Evolutionary conservation across 768 basidiomycete genomes (phyloP).

Genomic region (Coprinopsis sp.): DNA sequence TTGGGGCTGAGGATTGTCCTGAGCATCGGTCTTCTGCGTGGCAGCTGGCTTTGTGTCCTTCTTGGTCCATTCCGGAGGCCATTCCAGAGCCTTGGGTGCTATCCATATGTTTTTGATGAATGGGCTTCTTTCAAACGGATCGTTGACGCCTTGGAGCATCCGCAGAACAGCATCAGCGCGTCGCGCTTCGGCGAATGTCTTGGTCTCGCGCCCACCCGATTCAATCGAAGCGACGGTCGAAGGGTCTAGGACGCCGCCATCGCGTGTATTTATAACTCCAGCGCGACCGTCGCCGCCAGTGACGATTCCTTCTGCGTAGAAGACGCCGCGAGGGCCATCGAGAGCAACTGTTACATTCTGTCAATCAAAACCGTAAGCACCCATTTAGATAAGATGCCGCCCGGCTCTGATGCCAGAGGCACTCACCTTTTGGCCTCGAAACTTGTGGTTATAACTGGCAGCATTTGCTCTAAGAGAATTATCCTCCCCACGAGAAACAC

Average conservation of each 20-base stretch:
- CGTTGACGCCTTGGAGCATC: conserved; percentile 35
- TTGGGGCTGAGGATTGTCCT: not conserved
- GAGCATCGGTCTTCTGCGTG: not conserved
- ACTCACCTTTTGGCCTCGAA: conserved; percentile 35
- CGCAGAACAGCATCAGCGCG: conserved; percentile 37
- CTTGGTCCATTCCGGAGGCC: conserved; percentile 38
- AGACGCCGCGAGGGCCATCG: conserved; percentile 26
- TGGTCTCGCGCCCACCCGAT: conserved; percentile 44
- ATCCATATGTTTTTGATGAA: conserved; percentile 52
- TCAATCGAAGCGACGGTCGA: conserved; percentile 37
- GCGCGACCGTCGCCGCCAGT: conserved; percentile 39
- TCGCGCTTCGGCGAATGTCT: conserved; percentile 54
- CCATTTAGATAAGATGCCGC: not conserved
- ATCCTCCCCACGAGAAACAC: conserved; percentile 10
- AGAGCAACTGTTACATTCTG: conserved; percentile 29
- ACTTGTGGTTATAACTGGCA: conserved; percentile 15
- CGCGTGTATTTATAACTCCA: conserved; percentile 20
- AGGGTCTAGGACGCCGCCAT: conserved; percentile 22
- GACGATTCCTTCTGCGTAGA: conserved; percentile 37
- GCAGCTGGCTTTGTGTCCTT: not conserved
- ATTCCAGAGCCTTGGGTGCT: conserved; percentile 26
- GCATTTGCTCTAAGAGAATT: conserved; percentile 3
- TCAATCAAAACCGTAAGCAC: not conserved
- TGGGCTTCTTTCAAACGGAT: conserved; percentile 33
- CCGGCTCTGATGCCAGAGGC: not conserved